Conservation (phyloP, 495 filamentous ascomycete species). For the Podospora pseudopauciseta region DNA sequence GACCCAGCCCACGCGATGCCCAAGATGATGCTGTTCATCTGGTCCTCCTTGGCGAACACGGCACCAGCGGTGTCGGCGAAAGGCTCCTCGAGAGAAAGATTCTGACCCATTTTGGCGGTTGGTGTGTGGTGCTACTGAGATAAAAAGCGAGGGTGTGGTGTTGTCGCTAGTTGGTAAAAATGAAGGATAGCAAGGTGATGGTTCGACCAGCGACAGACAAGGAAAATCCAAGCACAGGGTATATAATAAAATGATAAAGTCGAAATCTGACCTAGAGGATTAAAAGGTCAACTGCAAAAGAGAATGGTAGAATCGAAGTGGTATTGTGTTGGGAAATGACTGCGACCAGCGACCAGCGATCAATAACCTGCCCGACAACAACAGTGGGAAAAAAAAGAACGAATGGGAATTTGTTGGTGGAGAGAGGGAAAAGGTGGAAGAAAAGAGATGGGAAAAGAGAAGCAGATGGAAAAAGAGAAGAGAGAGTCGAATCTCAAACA, state of each 20-base stretch:
- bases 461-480: constrained; percentile 8
- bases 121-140: background rate
- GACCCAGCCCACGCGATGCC: constrained; percentile 30
- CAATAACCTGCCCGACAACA: constrained; percentile 11
- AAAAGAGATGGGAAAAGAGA: constrained; percentile 5
- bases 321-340: constrained; percentile 5
- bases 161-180: background rate
- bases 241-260: background rate
- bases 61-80: constrained; percentile 31
- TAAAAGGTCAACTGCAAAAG: constrained; percentile 4
- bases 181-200: background rate
- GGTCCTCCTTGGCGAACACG: constrained; percentile 25
- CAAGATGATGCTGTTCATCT: constrained; percentile 29
- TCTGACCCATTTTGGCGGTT: constrained; percentile 31
- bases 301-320: constrained; percentile 4
- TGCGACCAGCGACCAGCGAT: constrained; percentile 24
- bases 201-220: constrained; percentile 18
- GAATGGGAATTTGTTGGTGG: background rate
- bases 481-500: background rate
- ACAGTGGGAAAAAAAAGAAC: background rate
- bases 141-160: background rate
- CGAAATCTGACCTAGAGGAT: constrained; percentile 10
- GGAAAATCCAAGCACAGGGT: background rate
- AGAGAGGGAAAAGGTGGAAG: constrained; percentile 8
- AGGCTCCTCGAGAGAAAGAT: constrained; percentile 28